Evolutionary conservation across 1,284 basidiomycete species (phyloP), one percentile per base, ranked within the genome.

Genomic region (Apiotrichum veenhuisii): DNA sequence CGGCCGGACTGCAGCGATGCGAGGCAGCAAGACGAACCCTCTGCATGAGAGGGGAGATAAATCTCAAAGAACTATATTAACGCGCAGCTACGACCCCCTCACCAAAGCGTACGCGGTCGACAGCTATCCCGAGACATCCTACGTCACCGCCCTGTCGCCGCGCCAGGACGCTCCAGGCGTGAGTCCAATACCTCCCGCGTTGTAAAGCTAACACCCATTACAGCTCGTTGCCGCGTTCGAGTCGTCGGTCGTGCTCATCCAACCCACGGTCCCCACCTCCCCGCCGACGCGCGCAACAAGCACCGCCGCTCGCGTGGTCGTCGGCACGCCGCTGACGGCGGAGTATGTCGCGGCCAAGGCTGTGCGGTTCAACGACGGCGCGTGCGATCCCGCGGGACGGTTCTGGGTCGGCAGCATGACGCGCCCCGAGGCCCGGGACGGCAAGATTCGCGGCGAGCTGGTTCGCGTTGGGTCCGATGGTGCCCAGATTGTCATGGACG

Each of bases 291-390:
- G n/a, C 23, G 46, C 22, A 15, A 23, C 27, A 20, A n/a, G 15
- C 20, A 33, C 25, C 30, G 38, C 25, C 8, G 14, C 14, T 8
- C 18, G 20, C 44, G 61, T 55, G 10, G 45, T 72, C 18, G 52
- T 64, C 2, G 49, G 54, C 26, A n/a, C n/a, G n/a, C 69, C 70
- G 1, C 50, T 72, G 18, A 23, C 61, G 27, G 37, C 57, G 23
- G 59, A 60, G 20, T 9, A 54, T 2, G 60, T 65, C 18, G 44
- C 60, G 11, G 49, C 61, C 26, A 58, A 63, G 25, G 53, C 55
- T 12, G 65, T 66, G 22, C 59, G 75, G 17, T 75, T 78, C 65
- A 78, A 77, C 50, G 77, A 78, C 63, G 76, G 75, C 18, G 70
- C 68, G 8, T 66, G 67, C 34, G 76, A 77, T 61, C 66, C 70